These are phyloP conservation scores for Pseudogymnoascus sp. DNA, from an alignment of 2,329 filamentous ascomycete genomes.

Conservation along the genomic window DNA sequence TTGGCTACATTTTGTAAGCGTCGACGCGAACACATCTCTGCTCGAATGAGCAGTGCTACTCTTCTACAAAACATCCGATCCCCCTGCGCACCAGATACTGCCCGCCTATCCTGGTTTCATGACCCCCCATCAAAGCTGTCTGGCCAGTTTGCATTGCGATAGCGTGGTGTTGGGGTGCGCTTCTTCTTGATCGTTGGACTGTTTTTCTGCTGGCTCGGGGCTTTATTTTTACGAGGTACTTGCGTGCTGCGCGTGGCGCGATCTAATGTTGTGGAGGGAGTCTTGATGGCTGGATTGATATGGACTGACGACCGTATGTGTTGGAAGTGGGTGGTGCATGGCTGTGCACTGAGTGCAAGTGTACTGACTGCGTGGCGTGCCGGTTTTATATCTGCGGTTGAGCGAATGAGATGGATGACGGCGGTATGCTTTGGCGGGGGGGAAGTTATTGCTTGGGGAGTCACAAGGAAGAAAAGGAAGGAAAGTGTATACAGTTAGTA, in stretches of 20 bases:
- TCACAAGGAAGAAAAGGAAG: neutral
- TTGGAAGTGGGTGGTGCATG: neutral
- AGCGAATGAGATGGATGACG: neutral
- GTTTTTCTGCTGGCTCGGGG: slow-evolving; percentile 5
- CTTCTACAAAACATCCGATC: slow-evolving; percentile 1
- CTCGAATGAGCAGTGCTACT: slow-evolving; percentile 1
- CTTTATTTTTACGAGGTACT: slow-evolving; percentile 2
- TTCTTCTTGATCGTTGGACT: neutral
- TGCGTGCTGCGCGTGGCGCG: neutral
- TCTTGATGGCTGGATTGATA: slow-evolving; percentile 1
- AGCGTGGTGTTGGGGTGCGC: neutral
- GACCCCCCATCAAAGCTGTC: neutral
- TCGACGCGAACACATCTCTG: neutral
- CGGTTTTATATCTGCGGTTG: neutral
- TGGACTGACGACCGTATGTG: neutral
- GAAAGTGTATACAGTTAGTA: slow-evolving; percentile 3
- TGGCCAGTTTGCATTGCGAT: neutral
- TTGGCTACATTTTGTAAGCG: slow-evolving; percentile 48
- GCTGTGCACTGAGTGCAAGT: neutral
- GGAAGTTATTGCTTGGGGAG: neutral
- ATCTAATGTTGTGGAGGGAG: neutral
- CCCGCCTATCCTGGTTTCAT: neutral
- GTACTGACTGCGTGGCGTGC: slow-evolving; percentile 2
- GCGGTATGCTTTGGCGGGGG: neutral
- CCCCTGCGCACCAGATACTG: neutral